phyloP scores from a whole-genome alignment of 306 rosid species.

The Fagus sylvatica region DNA sequence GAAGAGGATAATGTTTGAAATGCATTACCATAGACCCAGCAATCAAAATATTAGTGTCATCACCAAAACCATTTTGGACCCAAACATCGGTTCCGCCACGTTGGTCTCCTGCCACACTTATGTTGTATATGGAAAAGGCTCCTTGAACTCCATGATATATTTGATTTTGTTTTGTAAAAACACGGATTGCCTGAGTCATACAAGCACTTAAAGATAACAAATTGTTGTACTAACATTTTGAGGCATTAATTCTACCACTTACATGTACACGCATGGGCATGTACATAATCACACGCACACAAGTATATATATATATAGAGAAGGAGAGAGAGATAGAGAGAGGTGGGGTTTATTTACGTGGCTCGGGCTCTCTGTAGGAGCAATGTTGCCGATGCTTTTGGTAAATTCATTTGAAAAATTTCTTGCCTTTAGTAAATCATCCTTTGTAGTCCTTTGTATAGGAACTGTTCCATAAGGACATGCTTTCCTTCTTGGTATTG shows the following conservation, averaged over 20 bases:
- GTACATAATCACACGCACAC: not conserved
- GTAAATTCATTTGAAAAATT: not conserved
- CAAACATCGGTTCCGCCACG: not conserved
- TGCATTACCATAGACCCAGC: constrained; percentile 27
- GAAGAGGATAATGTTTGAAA: not conserved
- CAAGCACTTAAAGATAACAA: too few species aligned
- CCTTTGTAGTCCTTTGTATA: constrained; percentile 12
- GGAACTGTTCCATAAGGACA: constrained; percentile 28
- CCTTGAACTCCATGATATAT: too few species aligned
- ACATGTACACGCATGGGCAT: too few species aligned
- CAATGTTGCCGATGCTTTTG: not conserved
- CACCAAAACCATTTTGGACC: constrained; percentile 7
- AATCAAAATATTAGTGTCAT: not conserved
- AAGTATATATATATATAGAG: too few species aligned
- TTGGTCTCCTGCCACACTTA: not conserved
- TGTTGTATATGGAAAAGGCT: not conserved
- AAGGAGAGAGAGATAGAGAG: too few species aligned
- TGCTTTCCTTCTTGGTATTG: not conserved
- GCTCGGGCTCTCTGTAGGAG: not conserved
- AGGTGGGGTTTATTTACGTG: not conserved
- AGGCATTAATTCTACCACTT: too few species aligned
- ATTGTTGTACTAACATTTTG: too few species aligned
- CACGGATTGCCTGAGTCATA: too few species aligned
- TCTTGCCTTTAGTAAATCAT: not conserved
- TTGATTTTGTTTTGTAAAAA: too few species aligned